Conservation (phyloP, 169 alveolate genomes). For the Plasmodium yoelii region DNA sequence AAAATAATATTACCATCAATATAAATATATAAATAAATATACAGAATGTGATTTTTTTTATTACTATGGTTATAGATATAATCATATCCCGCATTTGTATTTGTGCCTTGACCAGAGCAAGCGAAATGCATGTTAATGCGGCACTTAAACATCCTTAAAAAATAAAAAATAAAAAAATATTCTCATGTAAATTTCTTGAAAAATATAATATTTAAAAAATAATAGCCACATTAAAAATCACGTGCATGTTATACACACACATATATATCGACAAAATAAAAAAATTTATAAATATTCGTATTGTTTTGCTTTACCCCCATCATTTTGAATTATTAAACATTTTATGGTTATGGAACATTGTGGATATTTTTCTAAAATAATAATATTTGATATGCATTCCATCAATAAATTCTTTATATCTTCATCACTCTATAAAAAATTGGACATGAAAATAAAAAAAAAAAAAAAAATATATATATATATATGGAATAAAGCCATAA, state of each 20-base stretch:
- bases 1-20: neutral
- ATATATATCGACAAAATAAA: neutral
- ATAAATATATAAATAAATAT: neutral
- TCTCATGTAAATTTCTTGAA: no score
- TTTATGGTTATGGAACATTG: slow-evolving; percentile 62
- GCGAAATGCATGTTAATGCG: slow-evolving; percentile 58
- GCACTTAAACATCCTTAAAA: slow-evolving; percentile 69
- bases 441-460: neutral
- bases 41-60: neutral
- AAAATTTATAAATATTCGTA: neutral
- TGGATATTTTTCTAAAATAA: slow-evolving; percentile 37
- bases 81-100: slow-evolving; percentile 61
- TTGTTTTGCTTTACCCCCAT: slow-evolving; percentile 37
- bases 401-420: slow-evolving; percentile 45
- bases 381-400: slow-evolving; percentile 52
- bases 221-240: neutral
- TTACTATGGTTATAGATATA: slow-evolving; percentile 56
- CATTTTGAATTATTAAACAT: slow-evolving; percentile 60
- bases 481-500: slow-evolving; percentile 3
- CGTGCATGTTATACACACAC: neutral
- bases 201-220: neutral
- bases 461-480: slow-evolving; percentile 29
- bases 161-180: neutral
- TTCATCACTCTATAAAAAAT: slow-evolving; percentile 36
- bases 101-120: slow-evolving; percentile 57